phyloP scores from a whole-genome alignment of 495 filamentous ascomycete species.

The Pyronema omphalodes region DNA sequence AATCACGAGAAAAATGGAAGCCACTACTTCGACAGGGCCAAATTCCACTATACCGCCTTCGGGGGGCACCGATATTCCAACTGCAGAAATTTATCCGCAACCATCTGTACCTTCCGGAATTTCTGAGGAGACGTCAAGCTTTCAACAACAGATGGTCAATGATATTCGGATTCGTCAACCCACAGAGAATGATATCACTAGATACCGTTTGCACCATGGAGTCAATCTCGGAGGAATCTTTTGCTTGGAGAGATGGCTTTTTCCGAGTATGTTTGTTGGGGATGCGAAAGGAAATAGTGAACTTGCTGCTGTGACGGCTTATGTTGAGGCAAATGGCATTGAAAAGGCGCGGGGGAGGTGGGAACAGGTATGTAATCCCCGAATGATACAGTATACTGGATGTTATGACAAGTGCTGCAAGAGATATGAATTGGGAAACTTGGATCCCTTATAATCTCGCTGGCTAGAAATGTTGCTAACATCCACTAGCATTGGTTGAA shows the following conservation, averaged over 20 bases:
- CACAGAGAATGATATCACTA: conserved; percentile 1
- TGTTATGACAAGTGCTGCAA: neutral
- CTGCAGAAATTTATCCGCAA: no score
- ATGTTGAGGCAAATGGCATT: conserved; percentile 28
- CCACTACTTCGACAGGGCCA: no score
- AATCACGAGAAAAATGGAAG: no score
- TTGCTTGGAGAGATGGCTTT: conserved; percentile 38
- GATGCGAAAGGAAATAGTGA: conserved; percentile 27
- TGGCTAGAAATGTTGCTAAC: neutral
- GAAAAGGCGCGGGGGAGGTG: conserved; percentile 31
- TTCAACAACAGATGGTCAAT: no score
- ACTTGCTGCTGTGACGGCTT: conserved; percentile 30
- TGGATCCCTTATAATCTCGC: neutral
- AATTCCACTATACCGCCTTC: no score
- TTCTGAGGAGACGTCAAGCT: no score
- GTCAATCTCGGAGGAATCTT: conserved; percentile 39
- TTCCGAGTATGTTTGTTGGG: conserved; percentile 27
- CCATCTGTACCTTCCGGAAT: no score
- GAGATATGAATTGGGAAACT: no score
- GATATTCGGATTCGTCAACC: neutral
- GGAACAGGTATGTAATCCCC: conserved; percentile 20
- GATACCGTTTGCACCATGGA: conserved; percentile 39
- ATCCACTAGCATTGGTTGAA: conserved; percentile 27
- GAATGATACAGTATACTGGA: neutral
- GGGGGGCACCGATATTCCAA: no score